These are phyloP conservation scores for Thymus quinquecostatus DNA, from an alignment of 257 asterid genomes.

Conservation along the genomic window DNA sequence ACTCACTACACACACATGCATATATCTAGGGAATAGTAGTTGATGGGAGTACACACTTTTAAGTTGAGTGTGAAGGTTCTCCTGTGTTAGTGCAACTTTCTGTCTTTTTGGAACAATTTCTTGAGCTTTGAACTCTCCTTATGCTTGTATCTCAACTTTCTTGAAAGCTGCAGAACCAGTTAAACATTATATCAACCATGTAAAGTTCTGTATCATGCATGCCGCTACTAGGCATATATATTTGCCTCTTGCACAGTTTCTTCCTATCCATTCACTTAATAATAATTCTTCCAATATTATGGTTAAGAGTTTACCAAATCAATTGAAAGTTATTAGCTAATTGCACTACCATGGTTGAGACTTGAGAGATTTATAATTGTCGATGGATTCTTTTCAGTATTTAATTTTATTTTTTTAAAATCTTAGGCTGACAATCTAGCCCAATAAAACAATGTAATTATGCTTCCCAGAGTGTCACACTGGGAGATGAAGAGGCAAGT, in stretches of 20 bases:
- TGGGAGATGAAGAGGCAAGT: slow-evolving; percentile 99
- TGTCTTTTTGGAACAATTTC: not conserved
- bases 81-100: not conserved
- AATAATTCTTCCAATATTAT: slow-evolving; percentile 1
- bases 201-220: slow-evolving; percentile 7
- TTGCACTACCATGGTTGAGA: slow-evolving; percentile 7
- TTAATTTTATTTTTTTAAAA: not conserved
- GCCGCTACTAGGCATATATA: slow-evolving; percentile 19
- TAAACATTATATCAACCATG: not conserved
- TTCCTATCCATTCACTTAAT: not conserved
- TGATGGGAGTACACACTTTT: not conserved
- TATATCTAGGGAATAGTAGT: not conserved
- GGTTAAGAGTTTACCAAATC: not conserved
- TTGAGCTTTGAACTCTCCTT: not conserved
- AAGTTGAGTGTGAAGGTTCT: not conserved
- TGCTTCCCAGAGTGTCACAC: slow-evolving; percentile 83
- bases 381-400: slow-evolving; percentile 8
- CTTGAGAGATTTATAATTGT: slow-evolving; percentile 11
- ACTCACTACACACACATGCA: not conserved
- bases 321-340: slow-evolving; percentile 22
- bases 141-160: not conserved
- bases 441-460: slow-evolving; percentile 29
- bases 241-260: slow-evolving; percentile 17
- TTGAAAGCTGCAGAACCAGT: not conserved
- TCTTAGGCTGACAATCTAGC: slow-evolving; percentile 11